These are phyloP conservation scores for Isochrysis galbana DNA, from an alignment of 78 protist species.

Conservation along the genomic window DNA sequence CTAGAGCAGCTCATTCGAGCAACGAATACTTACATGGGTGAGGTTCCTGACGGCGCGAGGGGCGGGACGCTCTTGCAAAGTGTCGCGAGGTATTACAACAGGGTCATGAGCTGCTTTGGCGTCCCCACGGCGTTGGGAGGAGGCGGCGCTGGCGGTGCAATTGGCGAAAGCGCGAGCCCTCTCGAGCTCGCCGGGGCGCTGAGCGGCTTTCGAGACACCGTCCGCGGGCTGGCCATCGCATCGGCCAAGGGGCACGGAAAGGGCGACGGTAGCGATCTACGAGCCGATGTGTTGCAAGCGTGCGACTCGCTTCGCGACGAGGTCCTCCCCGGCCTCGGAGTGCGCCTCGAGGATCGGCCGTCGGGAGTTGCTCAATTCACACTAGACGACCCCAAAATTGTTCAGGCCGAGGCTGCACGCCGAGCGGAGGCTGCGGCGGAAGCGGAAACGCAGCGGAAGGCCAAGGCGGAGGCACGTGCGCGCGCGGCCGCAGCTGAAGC, in stretches of 20 bases:
- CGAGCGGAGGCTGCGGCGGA: not conserved
- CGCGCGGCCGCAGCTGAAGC: not conserved
- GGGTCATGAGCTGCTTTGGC: not conserved
- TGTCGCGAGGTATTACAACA: constrained; percentile 37
- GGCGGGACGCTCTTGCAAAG: not conserved
- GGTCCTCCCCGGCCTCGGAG: not conserved
- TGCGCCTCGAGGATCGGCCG: not conserved
- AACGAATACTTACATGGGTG: not conserved
- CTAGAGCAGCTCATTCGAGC: constrained; percentile 28
- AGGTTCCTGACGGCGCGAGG: not conserved
- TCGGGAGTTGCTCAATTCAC: not conserved
- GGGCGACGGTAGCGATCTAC: not conserved
- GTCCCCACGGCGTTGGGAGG: not conserved
- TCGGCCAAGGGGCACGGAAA: not conserved
- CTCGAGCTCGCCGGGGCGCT: not conserved
- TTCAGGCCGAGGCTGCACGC: not conserved
- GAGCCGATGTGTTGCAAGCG: not conserved
- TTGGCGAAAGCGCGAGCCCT: not conserved
- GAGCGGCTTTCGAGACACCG: not conserved
- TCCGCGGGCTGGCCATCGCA: not conserved
- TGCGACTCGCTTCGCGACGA: not conserved
- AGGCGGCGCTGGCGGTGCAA: not conserved
- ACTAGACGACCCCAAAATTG: not conserved
- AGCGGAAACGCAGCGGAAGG: not conserved
- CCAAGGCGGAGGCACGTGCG: not conserved